These are phyloP conservation scores for Phaeosphaeriaceae sp. DNA, from an alignment of 2,329 filamentous ascomycete species.

Conservation along the genomic window DNA sequence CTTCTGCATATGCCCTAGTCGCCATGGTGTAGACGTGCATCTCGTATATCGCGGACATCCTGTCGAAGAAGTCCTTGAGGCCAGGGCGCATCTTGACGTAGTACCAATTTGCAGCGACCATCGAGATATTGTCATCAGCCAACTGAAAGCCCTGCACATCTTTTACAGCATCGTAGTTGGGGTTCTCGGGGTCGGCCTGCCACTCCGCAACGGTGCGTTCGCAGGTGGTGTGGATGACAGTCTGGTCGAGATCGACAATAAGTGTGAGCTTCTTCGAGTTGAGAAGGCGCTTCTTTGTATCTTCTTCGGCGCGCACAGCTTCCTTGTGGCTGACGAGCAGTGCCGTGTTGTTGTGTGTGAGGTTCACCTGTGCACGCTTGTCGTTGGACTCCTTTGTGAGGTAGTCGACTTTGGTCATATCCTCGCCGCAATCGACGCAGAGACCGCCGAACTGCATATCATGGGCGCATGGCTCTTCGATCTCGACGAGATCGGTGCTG, in stretches of 20 bases:
- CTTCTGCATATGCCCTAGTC: conserved; percentile 91
- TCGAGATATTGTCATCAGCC: conserved; percentile 70
- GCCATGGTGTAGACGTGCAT: conserved; percentile 99
- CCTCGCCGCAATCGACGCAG: conserved; percentile 90
- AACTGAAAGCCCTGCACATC: conserved; percentile 90
- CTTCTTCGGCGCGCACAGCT: conserved; percentile 82
- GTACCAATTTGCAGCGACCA: conserved; percentile 70
- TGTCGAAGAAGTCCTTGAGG: conserved; percentile 78
- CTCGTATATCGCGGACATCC: conserved; percentile 83
- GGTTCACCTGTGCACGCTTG: conserved; percentile 89
- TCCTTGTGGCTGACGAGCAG: conserved; percentile 85
- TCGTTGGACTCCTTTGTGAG: conserved; percentile 81
- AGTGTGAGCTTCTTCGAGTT: conserved; percentile 84
- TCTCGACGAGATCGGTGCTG: conserved; percentile 70
- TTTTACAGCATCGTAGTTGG: conserved; percentile 89
- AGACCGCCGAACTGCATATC: conserved; percentile 90
- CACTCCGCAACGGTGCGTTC: conserved; percentile 96
- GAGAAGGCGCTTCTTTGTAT: conserved; percentile 83
- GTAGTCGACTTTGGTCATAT: conserved; percentile 92
- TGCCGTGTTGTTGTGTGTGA: conserved; percentile 89
- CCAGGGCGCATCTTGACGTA: conserved; percentile 98
- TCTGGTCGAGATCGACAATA: conserved; percentile 97
- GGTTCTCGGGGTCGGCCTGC: conserved; percentile 86
- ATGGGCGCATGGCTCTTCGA: conserved; percentile 91
- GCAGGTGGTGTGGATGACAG: conserved; percentile 97